Evolutionary conservation across 140 eudicot species (phyloP).

Genomic region (Bidens hawaiensis): DNA sequence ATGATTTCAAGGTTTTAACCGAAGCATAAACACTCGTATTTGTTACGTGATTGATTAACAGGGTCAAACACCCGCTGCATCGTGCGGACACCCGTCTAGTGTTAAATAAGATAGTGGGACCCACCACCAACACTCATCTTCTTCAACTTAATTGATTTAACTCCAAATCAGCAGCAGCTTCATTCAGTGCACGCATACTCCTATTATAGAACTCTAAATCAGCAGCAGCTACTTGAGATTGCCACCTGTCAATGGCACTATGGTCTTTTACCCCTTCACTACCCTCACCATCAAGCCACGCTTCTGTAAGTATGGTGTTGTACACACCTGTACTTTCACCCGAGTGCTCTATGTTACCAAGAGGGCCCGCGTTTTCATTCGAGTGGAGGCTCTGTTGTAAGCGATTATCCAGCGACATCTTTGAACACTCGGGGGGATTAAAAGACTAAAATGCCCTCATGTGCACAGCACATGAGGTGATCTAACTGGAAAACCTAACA

Average conservation of each 20-base stretch:
- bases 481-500: too few species aligned
- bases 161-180: too few species aligned
- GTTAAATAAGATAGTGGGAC: too few species aligned
- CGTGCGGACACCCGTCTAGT: too few species aligned
- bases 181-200: neutral
- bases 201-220: conserved; percentile 44
- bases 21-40: too few species aligned
- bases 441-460: too few species aligned
- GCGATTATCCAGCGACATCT: conserved; percentile 52
- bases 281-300: conserved; percentile 15
- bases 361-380: conserved; percentile 56
- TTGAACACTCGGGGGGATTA: conserved; percentile 60
- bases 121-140: too few species aligned
- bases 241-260: neutral
- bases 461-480: too few species aligned
- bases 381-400: conserved; percentile 75
- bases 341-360: conserved; percentile 41
- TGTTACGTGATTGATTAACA: too few species aligned
- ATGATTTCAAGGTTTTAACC: too few species aligned
- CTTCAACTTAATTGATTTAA: too few species aligned
- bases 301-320: neutral
- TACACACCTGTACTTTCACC: neutral
- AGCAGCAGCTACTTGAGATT: conserved; percentile 73
- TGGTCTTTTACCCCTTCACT: neutral
- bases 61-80: too few species aligned